Evolutionary conservation across 1,284 basidiomycete genomes (phyloP).

Genomic region (Moesziomyces antarcticus): DNA sequence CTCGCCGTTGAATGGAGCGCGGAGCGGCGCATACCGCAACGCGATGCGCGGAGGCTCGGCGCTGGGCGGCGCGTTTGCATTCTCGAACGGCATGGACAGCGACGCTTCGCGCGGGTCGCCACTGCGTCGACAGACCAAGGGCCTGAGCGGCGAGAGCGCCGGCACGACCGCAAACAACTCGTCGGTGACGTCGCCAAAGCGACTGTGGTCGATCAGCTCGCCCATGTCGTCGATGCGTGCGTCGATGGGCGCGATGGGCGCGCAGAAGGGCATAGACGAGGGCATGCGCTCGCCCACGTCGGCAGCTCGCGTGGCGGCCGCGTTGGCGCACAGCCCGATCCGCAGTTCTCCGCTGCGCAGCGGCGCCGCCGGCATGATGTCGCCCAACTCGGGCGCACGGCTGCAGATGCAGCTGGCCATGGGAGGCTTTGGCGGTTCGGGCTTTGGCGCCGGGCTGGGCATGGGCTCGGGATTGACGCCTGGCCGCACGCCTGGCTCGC

Average conservation of each 20-base stretch:
- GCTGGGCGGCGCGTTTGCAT: slow-evolving; percentile 39
- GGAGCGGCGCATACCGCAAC: slow-evolving; percentile 2
- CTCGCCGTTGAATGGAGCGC: slow-evolving; percentile 11
- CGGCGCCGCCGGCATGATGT: slow-evolving; percentile 36
- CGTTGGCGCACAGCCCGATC: slow-evolving; percentile 39
- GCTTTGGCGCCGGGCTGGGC: slow-evolving; percentile 37
- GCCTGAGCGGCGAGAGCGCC: slow-evolving; percentile 11
- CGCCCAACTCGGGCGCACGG: slow-evolving; percentile 39
- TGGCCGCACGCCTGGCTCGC: slow-evolving; percentile 36
- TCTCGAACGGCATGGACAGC: slow-evolving; percentile 32
- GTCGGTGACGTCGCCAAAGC: slow-evolving; percentile 42
- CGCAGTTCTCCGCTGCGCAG: slow-evolving; percentile 44
- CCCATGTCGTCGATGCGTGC: slow-evolving; percentile 50
- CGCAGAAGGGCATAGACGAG: slow-evolving; percentile 22
- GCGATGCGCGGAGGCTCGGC: slow-evolving; percentile 25
- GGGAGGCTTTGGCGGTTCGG: slow-evolving; percentile 30
- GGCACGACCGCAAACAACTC: slow-evolving; percentile 15
- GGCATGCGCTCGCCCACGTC: slow-evolving; percentile 42
- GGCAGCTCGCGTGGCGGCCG: slow-evolving; percentile 34
- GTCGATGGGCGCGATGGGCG: slow-evolving; percentile 1
- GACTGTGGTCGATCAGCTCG: slow-evolving; percentile 51
- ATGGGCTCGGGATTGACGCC: slow-evolving; percentile 42
- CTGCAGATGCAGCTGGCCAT: slow-evolving; percentile 51
- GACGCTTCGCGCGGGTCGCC: slow-evolving; percentile 43
- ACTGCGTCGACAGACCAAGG: slow-evolving; percentile 37